phyloP scores from a whole-genome alignment of 1,284 basidiomycete genomes.

The Singerocomus rubriflavus region DNA sequence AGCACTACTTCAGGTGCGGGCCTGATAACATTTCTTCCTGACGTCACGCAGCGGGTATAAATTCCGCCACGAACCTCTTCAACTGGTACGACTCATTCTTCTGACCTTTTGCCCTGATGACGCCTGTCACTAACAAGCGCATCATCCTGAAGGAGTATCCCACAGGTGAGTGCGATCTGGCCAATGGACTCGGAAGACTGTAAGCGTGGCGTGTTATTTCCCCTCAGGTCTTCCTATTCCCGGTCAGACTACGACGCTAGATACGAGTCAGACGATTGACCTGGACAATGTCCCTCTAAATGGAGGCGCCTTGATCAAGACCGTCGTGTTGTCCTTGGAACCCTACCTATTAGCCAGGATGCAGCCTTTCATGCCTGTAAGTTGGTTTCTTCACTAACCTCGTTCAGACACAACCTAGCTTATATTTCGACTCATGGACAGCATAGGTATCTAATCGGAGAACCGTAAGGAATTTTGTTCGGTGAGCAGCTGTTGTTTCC shows the following conservation, averaged over 20 bases:
- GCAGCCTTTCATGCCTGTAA: constrained; percentile 3
- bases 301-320: constrained; percentile 17
- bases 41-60: too few relatives aligned
- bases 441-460: constrained; percentile 5
- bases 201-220: neutral
- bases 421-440: neutral
- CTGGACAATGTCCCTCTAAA: constrained; percentile 12
- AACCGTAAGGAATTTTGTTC: constrained; percentile 5
- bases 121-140: constrained; percentile 11
- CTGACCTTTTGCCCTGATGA: constrained; percentile 3
- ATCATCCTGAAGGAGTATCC: constrained; percentile 7
- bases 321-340: constrained; percentile 15
- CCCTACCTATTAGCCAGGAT: constrained; percentile 7
- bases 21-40: too few relatives aligned
- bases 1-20: too few relatives aligned
- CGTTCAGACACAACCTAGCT: neutral
- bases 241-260: constrained; percentile 13
- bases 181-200: too few relatives aligned
- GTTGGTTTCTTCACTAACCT: neutral
- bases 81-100: neutral
- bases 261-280: constrained; percentile 15
- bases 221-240: constrained; percentile 5
- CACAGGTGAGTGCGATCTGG: neutral
- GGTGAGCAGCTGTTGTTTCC: neutral
- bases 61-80: neutral